Base-by-base conservation (phyloP, 2,329 filamentous ascomycete genomes). In the Cercospora sesami region DNA sequence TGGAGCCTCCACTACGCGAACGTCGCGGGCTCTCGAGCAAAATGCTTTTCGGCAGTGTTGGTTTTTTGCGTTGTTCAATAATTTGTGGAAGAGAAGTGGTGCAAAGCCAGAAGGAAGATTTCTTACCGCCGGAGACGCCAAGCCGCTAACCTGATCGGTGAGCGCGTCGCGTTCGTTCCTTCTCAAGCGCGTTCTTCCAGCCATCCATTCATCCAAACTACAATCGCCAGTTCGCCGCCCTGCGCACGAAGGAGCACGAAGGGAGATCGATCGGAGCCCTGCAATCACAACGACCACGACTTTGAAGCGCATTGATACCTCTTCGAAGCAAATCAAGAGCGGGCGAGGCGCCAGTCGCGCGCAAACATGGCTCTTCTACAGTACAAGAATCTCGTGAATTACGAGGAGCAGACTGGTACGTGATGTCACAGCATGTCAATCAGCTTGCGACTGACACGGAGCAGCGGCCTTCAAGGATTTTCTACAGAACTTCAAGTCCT, bases 391-490 rank as follows among this genome's bases (percentile, higher is more conserved):
- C 88, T 91, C 62, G 93, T 97, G 75, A 90, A 96, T 80, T 99
- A 99, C 83, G 87, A 89, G 76, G 89, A 89, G 76, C 95, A 99
- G 81, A 89, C 95, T 81, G 84, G 92, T 93, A 81, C 73, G 36
- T 31, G 16, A 39, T 45, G 59, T 8, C n/a, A 59, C 66, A 33
- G 55, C 26, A 42, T 5, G 73, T 68, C 68, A 69, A 69, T 63
- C 26, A 36, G 48, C 21, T 70, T 55, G 23, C 31, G 30, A 67
- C 63, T 81, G 73, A 82, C 81, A 79, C 67, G 69, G 45, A 63
- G 57, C 74, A 94, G 91, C 81, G 74, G 90, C 91, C 61, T 95
- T 99, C 80, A 90, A 96, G 81, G 89, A 91, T 76, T 99, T 99
- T 79, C 85, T 99, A 71, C 84, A 86, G 75, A 89, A 89, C 71